A percentile compares a stretch with the other conserved stretches of the same genome.
phyloP scores from a whole-genome alignment of 441 rosid genomes.

The Arabidopsis lyrata region DNA sequence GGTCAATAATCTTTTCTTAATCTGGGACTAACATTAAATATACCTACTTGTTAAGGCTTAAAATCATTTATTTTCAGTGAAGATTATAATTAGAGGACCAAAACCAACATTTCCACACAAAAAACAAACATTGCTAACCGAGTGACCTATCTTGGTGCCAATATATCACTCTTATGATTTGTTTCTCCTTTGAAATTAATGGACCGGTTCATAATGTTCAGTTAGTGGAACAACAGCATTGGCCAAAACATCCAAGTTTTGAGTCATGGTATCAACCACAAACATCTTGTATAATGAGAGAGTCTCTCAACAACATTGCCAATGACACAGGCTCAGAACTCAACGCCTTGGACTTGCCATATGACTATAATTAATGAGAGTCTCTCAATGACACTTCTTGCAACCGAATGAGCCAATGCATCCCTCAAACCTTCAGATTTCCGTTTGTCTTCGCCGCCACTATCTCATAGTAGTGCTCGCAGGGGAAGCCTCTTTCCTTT shows the following conservation, averaged over 20 bases:
- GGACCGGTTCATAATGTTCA: conserved; percentile 51
- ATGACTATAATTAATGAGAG: conserved; percentile 53
- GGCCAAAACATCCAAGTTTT: conserved; percentile 49
- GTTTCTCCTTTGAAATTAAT: too few relatives aligned
- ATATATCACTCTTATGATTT: too few relatives aligned
- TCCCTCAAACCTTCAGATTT: conserved; percentile 66
- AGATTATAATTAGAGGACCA: neutral
- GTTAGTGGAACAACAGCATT: conserved; percentile 46
- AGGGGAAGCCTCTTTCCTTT: conserved; percentile 68
- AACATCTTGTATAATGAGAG: conserved; percentile 74
- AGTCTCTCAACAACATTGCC: too few relatives aligned
- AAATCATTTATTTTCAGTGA: neutral
- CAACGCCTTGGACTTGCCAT: conserved; percentile 54
- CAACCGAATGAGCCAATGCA: conserved; percentile 81
- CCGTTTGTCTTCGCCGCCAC: conserved; percentile 48
- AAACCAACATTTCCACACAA: neutral
- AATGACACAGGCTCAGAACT: conserved; percentile 53
- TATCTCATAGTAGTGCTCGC: conserved; percentile 60
- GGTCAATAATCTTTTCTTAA: too few relatives aligned
- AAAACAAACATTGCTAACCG: neutral
- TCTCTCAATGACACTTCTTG: conserved; percentile 86
- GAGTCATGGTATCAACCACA: conserved; percentile 66
- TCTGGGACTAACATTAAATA: too few relatives aligned
- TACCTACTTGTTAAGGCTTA: neutral
- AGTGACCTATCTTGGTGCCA: too few relatives aligned